Conservation (phyloP, 208 protist genomes). For the Trypanosoma boissoni region DNA sequence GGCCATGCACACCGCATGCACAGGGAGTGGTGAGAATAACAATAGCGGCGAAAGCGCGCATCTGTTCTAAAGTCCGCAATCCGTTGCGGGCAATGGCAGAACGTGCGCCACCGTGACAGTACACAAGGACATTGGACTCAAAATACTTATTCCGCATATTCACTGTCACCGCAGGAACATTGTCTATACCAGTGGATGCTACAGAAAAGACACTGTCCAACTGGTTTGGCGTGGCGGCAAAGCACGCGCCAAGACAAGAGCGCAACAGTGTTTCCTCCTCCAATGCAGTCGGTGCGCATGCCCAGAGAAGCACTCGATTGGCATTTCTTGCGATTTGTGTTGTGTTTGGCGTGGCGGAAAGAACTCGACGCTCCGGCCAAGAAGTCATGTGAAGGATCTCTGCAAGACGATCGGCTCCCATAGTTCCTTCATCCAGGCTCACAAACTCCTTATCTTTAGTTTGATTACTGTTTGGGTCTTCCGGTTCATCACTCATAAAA, state of each 20-base stretch:
- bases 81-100: not conserved
- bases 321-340: not conserved
- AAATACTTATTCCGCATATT: constrained; percentile 34
- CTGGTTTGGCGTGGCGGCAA: not conserved
- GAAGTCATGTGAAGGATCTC: constrained; percentile 50
- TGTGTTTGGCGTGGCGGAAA: not conserved
- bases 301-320: constrained; percentile 24
- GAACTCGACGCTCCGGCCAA: constrained; percentile 22
- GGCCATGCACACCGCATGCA: too few species aligned
- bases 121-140: constrained; percentile 23
- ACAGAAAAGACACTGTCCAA: not conserved
- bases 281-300: constrained; percentile 18
- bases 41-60: constrained; percentile 18
- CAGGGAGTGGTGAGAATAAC: constrained; percentile 18
- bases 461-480: constrained; percentile 1
- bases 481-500: constrained; percentile 5
- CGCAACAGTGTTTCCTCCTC: constrained; percentile 42
- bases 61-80: constrained; percentile 1
- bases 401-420: constrained; percentile 38
- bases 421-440: constrained; percentile 25
- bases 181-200: not conserved
- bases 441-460: constrained; percentile 11
- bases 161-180: not conserved
- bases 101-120: constrained; percentile 21
- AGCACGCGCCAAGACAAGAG: constrained; percentile 9